A percentile compares a stretch with the other conserved stretches of the same genome.
These are phyloP conservation scores for Pelargonium nanum DNA, from an alignment of 345 rosid species.

Conservation along the genomic window DNA sequence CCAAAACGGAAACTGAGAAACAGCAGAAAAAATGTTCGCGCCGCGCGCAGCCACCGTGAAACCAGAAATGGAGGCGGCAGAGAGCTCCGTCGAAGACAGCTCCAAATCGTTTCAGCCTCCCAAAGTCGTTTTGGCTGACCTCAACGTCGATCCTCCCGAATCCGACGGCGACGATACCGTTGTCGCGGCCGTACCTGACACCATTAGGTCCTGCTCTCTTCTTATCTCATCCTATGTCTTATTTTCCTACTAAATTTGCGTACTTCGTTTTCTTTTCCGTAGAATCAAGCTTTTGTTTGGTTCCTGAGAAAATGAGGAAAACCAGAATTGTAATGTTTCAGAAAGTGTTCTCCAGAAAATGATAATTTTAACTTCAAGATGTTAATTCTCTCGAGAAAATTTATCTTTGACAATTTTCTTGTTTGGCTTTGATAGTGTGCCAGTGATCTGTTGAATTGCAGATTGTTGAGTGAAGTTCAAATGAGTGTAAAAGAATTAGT, in stretches of 20 bases:
- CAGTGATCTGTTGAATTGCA: not conserved
- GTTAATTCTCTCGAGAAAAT: too few relatives aligned
- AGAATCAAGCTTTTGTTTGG: not conserved
- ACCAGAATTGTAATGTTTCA: not conserved
- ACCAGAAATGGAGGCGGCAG: constrained; percentile 33
- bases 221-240: not conserved
- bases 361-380: not conserved
- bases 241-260: not conserved
- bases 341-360: too few relatives aligned
- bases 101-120: constrained; percentile 28
- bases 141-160: constrained; percentile 79
- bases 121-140: constrained; percentile 80
- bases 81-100: constrained; percentile 17
- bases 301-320: constrained; percentile 1
- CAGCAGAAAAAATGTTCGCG: not conserved
- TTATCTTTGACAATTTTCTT: too few relatives aligned
- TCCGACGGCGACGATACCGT: constrained; percentile 41
- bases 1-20: not conserved
- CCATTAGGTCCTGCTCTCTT: constrained; percentile 34
- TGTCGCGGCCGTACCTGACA: constrained; percentile 22
- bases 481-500: too few relatives aligned
- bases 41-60: constrained; percentile 20
- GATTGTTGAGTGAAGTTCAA: not conserved
- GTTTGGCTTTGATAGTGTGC: not conserved
- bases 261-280: not conserved